Evolutionary conservation across 208 protist species (phyloP).

Genomic region (Acanthamoeba lenticulata): DNA sequence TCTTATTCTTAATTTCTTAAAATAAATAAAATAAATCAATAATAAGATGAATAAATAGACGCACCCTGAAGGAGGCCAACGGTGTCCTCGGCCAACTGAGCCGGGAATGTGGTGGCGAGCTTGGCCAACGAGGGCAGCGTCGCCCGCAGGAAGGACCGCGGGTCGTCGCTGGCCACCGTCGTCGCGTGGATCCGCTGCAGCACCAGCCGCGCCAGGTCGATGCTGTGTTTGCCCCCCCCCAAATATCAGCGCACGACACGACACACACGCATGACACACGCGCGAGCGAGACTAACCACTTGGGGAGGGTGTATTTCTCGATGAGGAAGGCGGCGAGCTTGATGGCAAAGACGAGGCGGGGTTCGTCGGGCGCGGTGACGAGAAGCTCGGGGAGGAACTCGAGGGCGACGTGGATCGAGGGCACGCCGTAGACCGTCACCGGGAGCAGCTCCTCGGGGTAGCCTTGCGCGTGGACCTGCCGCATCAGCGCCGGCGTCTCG

Average conservation of each 20-base stretch:
- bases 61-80: background rate
- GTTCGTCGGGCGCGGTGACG: slow-evolving; percentile 57
- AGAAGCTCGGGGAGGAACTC: slow-evolving; percentile 80
- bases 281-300: background rate
- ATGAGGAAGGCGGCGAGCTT: slow-evolving; percentile 62
- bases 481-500: slow-evolving; percentile 77
- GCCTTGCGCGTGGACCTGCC: slow-evolving; percentile 79
- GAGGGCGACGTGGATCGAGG: slow-evolving; percentile 79
- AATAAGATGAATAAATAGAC: too few species aligned
- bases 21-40: too few species aligned
- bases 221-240: background rate
- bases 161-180: slow-evolving; percentile 5
- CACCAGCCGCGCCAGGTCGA: slow-evolving; percentile 35
- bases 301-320: slow-evolving; percentile 79
- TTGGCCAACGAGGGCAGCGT: background rate
- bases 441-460: slow-evolving; percentile 69
- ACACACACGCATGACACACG: background rate
- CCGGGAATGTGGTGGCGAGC: slow-evolving; percentile 1
- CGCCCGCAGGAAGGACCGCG: background rate
- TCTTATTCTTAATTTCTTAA: too few species aligned
- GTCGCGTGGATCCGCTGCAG: slow-evolving; percentile 2
- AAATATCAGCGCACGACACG: background rate
- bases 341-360: slow-evolving; percentile 77
- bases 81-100: background rate
- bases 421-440: slow-evolving; percentile 74